A percentile compares a stretch with the other conserved stretches of the same genome.
These are phyloP conservation scores for Neonectria hederae DNA, from an alignment of 2,329 filamentous ascomycete genomes.

Conservation along the genomic window DNA sequence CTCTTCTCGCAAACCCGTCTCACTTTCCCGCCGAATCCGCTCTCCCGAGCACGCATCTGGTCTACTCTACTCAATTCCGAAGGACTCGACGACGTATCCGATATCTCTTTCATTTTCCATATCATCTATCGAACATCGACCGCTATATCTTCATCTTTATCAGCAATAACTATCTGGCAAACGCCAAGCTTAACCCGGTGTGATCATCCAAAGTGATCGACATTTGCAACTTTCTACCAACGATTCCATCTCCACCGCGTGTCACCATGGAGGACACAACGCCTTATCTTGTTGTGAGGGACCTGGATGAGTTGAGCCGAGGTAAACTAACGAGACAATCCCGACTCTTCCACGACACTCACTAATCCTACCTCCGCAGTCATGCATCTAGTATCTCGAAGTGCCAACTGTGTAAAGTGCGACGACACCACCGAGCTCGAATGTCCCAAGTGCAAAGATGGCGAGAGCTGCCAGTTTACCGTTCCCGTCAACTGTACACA, in stretches of 20 bases:
- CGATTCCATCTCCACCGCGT: conserved; percentile 16
- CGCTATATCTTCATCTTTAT: conserved; percentile 26
- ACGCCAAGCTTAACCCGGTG: conserved; percentile 23
- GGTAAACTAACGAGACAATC: conserved; percentile 37
- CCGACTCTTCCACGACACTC: neutral
- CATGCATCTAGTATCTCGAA: conserved; percentile 51
- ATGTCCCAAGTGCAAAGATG: conserved; percentile 57
- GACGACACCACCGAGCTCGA: conserved; percentile 51
- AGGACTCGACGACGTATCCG: conserved; percentile 15
- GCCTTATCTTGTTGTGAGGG: conserved; percentile 37
- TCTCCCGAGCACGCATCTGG: conserved; percentile 8
- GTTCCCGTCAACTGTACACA: conserved; percentile 56
- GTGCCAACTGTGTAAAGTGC: conserved; percentile 58
- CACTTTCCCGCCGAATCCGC: conserved; percentile 28
- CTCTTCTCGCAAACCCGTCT: conserved; percentile 24
- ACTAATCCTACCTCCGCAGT: conserved; percentile 37
- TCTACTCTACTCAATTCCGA: conserved; percentile 10
- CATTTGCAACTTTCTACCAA: conserved; percentile 25
- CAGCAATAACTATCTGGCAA: conserved; percentile 27
- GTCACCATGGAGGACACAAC: conserved; percentile 34
- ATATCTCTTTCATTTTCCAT: conserved; percentile 16
- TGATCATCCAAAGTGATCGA: conserved; percentile 41
- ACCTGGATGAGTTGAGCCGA: conserved; percentile 45
- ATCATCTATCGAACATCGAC: conserved; percentile 25
- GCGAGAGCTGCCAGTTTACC: conserved; percentile 57